These are phyloP conservation scores for Craspedostauros australis DNA, from an alignment of 108 stramenopile genomes.

Conservation along the genomic window DNA sequence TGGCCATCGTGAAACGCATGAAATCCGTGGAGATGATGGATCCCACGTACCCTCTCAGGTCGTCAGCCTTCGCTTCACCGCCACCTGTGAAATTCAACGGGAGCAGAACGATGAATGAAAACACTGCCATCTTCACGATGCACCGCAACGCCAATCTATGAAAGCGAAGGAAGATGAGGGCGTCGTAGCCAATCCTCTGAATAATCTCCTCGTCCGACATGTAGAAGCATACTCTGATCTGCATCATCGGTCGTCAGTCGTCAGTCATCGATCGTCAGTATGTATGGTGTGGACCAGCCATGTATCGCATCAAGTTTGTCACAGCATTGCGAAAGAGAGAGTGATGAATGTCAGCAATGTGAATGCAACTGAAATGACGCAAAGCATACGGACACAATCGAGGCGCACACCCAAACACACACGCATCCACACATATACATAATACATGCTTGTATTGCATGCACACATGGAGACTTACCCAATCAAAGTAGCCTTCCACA, in stretches of 20 bases:
- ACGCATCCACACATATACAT: too few species aligned
- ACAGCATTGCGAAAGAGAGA: too few species aligned
- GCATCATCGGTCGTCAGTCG: not conserved
- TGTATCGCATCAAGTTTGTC: too few species aligned
- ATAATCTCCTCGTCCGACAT: conserved; percentile 85
- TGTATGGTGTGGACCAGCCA: too few species aligned
- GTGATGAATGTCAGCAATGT: too few species aligned
- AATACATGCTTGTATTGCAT: not conserved
- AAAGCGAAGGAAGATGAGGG: conserved; percentile 81
- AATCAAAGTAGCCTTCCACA: conserved; percentile 67
- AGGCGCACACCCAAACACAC: not conserved
- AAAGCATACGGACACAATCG: not conserved
- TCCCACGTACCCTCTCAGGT: conserved; percentile 67
- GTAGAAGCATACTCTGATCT: conserved; percentile 72
- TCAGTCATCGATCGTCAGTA: conserved; percentile 1
- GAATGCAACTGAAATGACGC: not conserved
- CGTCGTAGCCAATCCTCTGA: conserved; percentile 83
- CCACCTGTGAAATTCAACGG: conserved; percentile 84
- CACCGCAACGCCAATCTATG: conserved; percentile 81
- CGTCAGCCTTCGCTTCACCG: conserved; percentile 64
- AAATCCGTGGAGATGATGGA: conserved; percentile 75
- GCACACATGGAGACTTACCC: conserved; percentile 30
- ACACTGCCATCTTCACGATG: conserved; percentile 86
- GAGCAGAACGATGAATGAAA: conserved; percentile 76
- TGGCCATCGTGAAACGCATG: conserved; percentile 86